Evolutionary conservation across 1,284 basidiomycete genomes (phyloP), one percentile per base, ranked within the genome.

Genomic region (Tilletia horrida): DNA sequence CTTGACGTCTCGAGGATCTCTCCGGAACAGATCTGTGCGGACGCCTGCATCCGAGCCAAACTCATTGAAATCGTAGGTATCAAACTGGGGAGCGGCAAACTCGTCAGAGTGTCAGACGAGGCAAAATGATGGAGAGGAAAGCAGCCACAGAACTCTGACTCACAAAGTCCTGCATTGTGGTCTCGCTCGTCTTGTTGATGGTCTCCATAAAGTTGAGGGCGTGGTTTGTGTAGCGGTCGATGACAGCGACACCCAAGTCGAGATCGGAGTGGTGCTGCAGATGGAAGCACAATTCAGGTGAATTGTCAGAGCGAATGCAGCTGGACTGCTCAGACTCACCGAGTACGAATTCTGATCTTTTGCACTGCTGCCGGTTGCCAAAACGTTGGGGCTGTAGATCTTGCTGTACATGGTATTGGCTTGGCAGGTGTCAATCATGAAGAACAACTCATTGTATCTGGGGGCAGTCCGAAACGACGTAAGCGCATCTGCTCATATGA

Each of bases 341-440:
- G 93, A 96, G 80, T 96, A 97, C 0, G 93, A 96, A 80, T 90
- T 97, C 82, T 98, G 90, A 45, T 87, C 90, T n/a, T 95, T 85
- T 63, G 87, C 83, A 7, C 92, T 91, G 0, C 91, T 94, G 0
- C 94, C 96, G 0, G 93, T 94, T 0, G 95, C 93, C 7, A 97
- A 87, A 55, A 98, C 90, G 77, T 97, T 94, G 0, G 95, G 94
- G 1, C 92, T 94, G 83, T 97, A 97, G 75, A 97, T 89, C 76
- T 93, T 91, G 55, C 90, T 89, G 80, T 92, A 96, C 88, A 98
- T 90, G 0, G 92, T 93, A 79, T 93, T 96, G 27, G 95, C 96
- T 83, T 98, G 94, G 78, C 96, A 98, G 0, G 95, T 98, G 81
- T 99, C 95, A 72, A 96, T 90, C 91, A 97, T 96, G 85, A 97